Percentiles rank a stretch among this genome's conserved stretches.
These are phyloP conservation scores for Massarina eburnea DNA, from an alignment of 2,329 filamentous ascomycete species.

Conservation along the genomic window DNA sequence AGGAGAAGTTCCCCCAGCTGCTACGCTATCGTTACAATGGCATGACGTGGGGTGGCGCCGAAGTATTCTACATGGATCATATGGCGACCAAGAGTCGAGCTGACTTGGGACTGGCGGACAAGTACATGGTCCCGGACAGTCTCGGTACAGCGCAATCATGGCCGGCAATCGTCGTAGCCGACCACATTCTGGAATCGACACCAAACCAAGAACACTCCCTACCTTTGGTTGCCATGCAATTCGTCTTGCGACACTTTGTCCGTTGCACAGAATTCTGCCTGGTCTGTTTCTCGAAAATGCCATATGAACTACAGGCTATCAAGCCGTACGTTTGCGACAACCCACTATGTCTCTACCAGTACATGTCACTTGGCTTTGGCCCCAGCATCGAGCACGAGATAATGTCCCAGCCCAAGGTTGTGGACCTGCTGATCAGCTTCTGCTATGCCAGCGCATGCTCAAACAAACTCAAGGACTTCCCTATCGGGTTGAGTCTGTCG, in stretches of 20 bases:
- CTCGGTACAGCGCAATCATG: slow-evolving; percentile 31
- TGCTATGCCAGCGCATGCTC: slow-evolving; percentile 64
- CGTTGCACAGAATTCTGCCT: slow-evolving; percentile 86
- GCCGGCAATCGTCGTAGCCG: slow-evolving; percentile 51
- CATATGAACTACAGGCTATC: slow-evolving; percentile 66
- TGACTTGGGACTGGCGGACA: slow-evolving; percentile 41
- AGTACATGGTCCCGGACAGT: slow-evolving; percentile 41
- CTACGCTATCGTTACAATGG: slow-evolving; percentile 60
- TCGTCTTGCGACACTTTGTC: slow-evolving; percentile 73
- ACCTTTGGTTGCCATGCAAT: slow-evolving; percentile 68
- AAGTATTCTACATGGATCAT: slow-evolving; percentile 56
- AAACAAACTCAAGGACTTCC: slow-evolving; percentile 55
- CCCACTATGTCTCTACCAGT: slow-evolving; percentile 80
- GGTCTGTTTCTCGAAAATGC: slow-evolving; percentile 73
- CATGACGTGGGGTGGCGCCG: slow-evolving; percentile 70
- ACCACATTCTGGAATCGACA: slow-evolving; percentile 49
- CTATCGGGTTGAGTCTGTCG: slow-evolving; percentile 57
- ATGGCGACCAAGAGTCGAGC: slow-evolving; percentile 40
- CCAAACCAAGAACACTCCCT: slow-evolving; percentile 50
- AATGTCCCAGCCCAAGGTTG: slow-evolving; percentile 73
- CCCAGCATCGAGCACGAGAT: slow-evolving; percentile 86
- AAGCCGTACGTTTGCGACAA: slow-evolving; percentile 76
- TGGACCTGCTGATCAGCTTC: slow-evolving; percentile 82
- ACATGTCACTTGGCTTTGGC: slow-evolving; percentile 82
- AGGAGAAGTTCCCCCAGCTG: slow-evolving; percentile 64